A percentile compares a stretch with the other conserved stretches of the same genome.
Evolutionary conservation across 2,329 filamentous ascomycete species (phyloP).

Genomic region (Furcasterigmium furcatum): DNA sequence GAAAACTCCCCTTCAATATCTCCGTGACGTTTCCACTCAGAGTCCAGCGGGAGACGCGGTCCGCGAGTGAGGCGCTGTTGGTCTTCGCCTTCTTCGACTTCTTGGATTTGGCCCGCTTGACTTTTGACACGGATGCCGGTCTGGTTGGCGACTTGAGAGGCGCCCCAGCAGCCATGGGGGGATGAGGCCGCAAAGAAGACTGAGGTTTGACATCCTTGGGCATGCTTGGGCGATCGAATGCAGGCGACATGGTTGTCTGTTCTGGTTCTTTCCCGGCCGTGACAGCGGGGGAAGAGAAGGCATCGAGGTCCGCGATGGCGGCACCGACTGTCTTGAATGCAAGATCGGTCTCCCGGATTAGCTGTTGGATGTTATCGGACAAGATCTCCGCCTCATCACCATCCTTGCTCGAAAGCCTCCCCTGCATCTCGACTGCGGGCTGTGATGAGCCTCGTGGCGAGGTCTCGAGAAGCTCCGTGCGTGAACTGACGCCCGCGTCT

Average conservation of each 20-base stretch:
- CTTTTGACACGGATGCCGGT: conserved; percentile 24
- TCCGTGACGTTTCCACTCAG: conserved; percentile 56
- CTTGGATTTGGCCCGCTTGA: conserved; percentile 37
- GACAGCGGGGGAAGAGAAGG: not conserved
- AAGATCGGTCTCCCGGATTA: conserved; percentile 47
- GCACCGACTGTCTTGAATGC: conserved; percentile 44
- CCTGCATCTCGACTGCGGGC: not conserved
- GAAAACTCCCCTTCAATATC: conserved; percentile 50
- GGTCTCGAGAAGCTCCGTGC: not conserved
- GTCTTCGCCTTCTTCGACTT: conserved; percentile 32
- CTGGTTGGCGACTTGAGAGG: conserved; percentile 19
- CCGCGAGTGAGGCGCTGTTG: not conserved
- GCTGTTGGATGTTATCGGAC: conserved; percentile 36
- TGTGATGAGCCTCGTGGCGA: not conserved
- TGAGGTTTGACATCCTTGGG: conserved; percentile 8
- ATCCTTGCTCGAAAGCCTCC: conserved; percentile 4
- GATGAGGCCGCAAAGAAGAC: conserved; percentile 13
- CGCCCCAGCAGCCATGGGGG: conserved; percentile 13
- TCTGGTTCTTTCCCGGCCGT: conserved; percentile 11
- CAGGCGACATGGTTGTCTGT: conserved; percentile 19
- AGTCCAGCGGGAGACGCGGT: conserved; percentile 39
- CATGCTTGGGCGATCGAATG: conserved; percentile 8
- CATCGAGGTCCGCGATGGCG: conserved; percentile 29
- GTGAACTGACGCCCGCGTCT: not conserved
- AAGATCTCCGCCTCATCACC: conserved; percentile 12